phyloP scores from a whole-genome alignment of 345 rosid genomes.

The Murraya koenigii region DNA sequence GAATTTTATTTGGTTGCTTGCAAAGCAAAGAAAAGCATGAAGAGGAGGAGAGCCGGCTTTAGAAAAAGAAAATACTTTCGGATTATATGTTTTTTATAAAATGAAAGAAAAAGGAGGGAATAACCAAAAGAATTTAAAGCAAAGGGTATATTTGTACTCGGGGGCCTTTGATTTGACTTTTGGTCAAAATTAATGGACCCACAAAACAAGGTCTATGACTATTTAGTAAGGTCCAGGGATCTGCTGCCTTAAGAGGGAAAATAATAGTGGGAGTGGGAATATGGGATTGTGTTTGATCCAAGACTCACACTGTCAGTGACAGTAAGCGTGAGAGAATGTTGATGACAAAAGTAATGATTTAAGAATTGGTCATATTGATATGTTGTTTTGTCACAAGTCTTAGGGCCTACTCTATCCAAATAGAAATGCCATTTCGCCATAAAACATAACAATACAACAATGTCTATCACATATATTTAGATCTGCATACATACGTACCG shows the following conservation, averaged over 20 bases:
- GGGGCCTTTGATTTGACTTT: slow-evolving; percentile 24
- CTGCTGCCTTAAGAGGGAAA: slow-evolving; percentile 13
- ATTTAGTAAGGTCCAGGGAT: slow-evolving; percentile 4
- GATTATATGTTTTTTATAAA: neutral
- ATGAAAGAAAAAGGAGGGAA: slow-evolving; percentile 22
- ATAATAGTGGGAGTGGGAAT: neutral
- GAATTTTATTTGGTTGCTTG: slow-evolving; percentile 25
- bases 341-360: neutral
- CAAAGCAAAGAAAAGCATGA: slow-evolving; percentile 21
- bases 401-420: too few relatives aligned
- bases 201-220: slow-evolving; percentile 24
- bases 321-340: slow-evolving; percentile 44
- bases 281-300: slow-evolving; percentile 33
- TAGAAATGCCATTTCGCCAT: too few relatives aligned
- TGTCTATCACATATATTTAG: too few relatives aligned
- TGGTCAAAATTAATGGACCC: slow-evolving; percentile 41
- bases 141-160: slow-evolving; percentile 15
- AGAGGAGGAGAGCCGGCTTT: slow-evolving; percentile 23
- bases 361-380: neutral
- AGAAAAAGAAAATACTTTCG: slow-evolving; percentile 32
- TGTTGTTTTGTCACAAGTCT: too few relatives aligned
- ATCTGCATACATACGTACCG: too few relatives aligned
- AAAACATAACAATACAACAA: too few relatives aligned
- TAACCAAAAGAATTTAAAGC: neutral
- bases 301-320: slow-evolving; percentile 32